Base-by-base conservation (phyloP, 1,139 yeast species). In the Nakaseomyces nivariensis region DNA sequence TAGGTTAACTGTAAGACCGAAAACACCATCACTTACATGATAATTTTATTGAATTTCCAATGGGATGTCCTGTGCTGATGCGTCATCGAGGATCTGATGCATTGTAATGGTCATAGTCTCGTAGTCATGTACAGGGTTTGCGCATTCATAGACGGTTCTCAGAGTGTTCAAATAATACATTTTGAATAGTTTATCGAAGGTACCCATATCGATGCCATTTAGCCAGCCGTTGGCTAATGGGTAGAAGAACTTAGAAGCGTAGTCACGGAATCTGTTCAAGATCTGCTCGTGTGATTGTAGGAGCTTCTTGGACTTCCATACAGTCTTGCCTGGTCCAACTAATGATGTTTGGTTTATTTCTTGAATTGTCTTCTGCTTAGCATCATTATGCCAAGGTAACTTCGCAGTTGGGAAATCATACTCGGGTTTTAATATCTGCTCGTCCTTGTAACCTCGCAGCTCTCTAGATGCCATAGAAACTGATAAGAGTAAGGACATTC, bases 401-500 rank as follows among this genome's bases (percentile, higher is more conserved):
- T 62, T 55, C 25, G 48, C 54, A 0, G 72, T 64, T 6, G 72
- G 71, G 54, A 70, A 70, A 43, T 60, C 67, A 44, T 56, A 59
- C 29, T 54, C 41, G 1, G 71, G 71, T 25, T 67, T 69, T 10
- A 69, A 58, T 5, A 72, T 61, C 40, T 66, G 63, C 0, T 52
- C 55, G 63, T 84, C 90, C 13, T 74, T 70, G 34, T 72, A 64
- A 0, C 90, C 90, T 47, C 82, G 69, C 6, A 83, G 65, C 54
- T 83, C 89, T 54, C 92, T 67, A 0, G 82, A 80, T 3, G 82
- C 71, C 27, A 84, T 66, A 0, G 86, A 78, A 13, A 81, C 61
- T 0, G 81, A 69, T 4, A 85, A 74, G 10, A 85, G 60, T 4
- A 83, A 69, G 42, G 76, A 65, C 67, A 84, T 71, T 51, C 92